These are phyloP conservation scores for Trichoderma sp. DNA, from an alignment of 2,329 filamentous ascomycete genomes.

Conservation along the genomic window DNA sequence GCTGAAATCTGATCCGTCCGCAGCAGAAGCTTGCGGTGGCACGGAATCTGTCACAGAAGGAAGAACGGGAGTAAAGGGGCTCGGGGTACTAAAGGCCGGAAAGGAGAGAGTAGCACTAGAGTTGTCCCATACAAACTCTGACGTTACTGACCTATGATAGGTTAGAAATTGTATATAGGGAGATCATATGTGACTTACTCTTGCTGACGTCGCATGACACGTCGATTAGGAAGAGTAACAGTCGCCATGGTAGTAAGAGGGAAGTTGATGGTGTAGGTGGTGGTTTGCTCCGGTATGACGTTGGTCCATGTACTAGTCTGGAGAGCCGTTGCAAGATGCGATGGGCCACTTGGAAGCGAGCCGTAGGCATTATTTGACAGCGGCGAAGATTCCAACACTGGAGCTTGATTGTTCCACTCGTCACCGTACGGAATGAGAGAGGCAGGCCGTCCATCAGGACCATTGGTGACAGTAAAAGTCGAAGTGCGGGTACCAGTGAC, in stretches of 20 bases:
- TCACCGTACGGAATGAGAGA: slow-evolving; percentile 24
- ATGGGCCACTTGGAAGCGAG: slow-evolving; percentile 18
- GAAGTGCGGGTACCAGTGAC: slow-evolving; percentile 27
- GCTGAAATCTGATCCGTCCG: slow-evolving; percentile 21
- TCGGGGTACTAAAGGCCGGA: slow-evolving; percentile 30
- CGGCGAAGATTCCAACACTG: slow-evolving; percentile 22
- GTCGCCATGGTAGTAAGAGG: slow-evolving; percentile 40
- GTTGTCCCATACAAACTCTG: slow-evolving; percentile 31
- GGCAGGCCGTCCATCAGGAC: slow-evolving; percentile 16
- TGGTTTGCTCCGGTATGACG: slow-evolving; percentile 38
- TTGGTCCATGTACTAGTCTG: slow-evolving; percentile 42
- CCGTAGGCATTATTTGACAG: slow-evolving; percentile 27
- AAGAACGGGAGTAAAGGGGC: slow-evolving; percentile 17
- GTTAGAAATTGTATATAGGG: slow-evolving; percentile 17
- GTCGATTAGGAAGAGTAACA: slow-evolving; percentile 30
- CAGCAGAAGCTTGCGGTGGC: slow-evolving; percentile 14
- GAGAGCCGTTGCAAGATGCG: slow-evolving; percentile 24
- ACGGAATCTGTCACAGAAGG: slow-evolving; percentile 16
- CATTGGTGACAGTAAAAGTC: slow-evolving; percentile 28
- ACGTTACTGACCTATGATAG: slow-evolving; percentile 22
- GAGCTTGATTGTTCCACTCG: slow-evolving; percentile 20
- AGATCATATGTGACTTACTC: slow-evolving; percentile 26
- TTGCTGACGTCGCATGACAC: slow-evolving; percentile 31
- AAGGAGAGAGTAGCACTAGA: slow-evolving; percentile 29
- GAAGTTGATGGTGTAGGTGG: slow-evolving; percentile 41